Conservation (phyloP, 352 stramenopile species). For the Phytopythium vexans region DNA sequence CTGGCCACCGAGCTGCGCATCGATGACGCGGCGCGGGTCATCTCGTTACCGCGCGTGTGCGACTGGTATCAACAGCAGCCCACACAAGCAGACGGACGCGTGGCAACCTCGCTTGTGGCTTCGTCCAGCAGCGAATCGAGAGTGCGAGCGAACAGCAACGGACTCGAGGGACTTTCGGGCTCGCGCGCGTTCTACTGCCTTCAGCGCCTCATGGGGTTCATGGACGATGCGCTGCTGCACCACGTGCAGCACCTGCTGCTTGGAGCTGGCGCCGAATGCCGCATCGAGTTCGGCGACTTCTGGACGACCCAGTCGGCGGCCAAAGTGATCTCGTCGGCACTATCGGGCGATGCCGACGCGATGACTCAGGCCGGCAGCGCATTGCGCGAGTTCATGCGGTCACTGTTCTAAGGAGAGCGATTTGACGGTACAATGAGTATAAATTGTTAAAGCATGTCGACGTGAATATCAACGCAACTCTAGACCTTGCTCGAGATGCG, state of each 20-base stretch:
- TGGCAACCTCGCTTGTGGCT: neutral
- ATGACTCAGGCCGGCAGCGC: too few species aligned
- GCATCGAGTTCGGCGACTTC: slow-evolving; percentile 56
- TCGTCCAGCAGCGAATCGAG: neutral
- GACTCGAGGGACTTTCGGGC: slow-evolving; percentile 20
- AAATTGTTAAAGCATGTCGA: too few species aligned
- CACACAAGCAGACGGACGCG: slow-evolving; percentile 2
- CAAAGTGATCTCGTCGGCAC: neutral
- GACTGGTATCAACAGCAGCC: slow-evolving; percentile 50
- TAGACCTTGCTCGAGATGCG: slow-evolving; percentile 23
- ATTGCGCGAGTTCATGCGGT: too few species aligned
- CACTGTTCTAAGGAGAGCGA: too few species aligned
- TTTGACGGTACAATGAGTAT: too few species aligned
- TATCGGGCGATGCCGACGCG: too few species aligned
- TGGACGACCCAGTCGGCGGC: slow-evolving; percentile 35
- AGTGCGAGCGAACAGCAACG: slow-evolving; percentile 4
- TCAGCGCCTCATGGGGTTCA: slow-evolving; percentile 58
- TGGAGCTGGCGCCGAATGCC: slow-evolving; percentile 47
- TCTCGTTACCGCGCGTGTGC: slow-evolving; percentile 57
- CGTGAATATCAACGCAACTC: too few species aligned
- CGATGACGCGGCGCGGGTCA: slow-evolving; percentile 28
- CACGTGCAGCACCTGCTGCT: slow-evolving; percentile 56
- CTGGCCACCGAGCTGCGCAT: slow-evolving; percentile 36
- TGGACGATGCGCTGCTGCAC: slow-evolving; percentile 49
- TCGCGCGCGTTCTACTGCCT: slow-evolving; percentile 62